Base-by-base conservation (phyloP, 2,329 filamentous ascomycete species). In the Pseudohalonectria lignicola region DNA sequence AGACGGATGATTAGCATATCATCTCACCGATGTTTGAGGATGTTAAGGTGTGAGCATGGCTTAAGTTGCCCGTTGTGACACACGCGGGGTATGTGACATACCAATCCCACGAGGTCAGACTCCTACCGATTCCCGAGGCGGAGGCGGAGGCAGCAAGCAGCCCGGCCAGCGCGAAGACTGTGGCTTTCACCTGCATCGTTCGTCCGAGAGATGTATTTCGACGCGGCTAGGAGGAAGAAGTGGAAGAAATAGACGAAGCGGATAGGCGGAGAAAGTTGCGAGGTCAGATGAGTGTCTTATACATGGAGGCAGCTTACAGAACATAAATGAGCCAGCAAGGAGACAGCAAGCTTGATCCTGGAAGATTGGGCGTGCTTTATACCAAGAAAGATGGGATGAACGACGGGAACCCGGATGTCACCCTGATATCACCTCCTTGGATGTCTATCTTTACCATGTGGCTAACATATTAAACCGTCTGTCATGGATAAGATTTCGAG, bases 71-170 rank as follows among this genome's bases (percentile, higher is more conserved):
- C n/a, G n/a, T n/a, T n/a, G n/a, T 26, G 23, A 12, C 23, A 26
- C n/a, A 32, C 26, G 12, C n/a, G n/a, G n/a, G n/a, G n/a, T n/a
- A 4, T 23, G 20, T 32, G 15, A 21, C 37, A 17, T 43, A 46
- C 46, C 46, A 48, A 39, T 48, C 46, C 46, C 46, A 48, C 23
- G 39, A 39, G 12, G 46, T 48, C 19, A 44, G 21, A 3, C 44
- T 45, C 13, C 39, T 30, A n/a, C 43, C 43, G 3, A 40, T 17
- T n/a, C 32, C 37, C 15, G n/a, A n/a, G n/a, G 34, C 29, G 29
- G 29, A 31, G 9, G 15, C 15, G 8, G 12, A 4, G 12, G 29
- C 12, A 4, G 3, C 29, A 13, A 31, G 29, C 12, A 31, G 12
- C 12, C 12, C 16, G 15, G 29, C 29, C 10, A 11, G 12, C 15